Evolutionary conservation across 2,329 filamentous ascomycete species (phyloP).

Genomic region (Daldinia sp.): DNA sequence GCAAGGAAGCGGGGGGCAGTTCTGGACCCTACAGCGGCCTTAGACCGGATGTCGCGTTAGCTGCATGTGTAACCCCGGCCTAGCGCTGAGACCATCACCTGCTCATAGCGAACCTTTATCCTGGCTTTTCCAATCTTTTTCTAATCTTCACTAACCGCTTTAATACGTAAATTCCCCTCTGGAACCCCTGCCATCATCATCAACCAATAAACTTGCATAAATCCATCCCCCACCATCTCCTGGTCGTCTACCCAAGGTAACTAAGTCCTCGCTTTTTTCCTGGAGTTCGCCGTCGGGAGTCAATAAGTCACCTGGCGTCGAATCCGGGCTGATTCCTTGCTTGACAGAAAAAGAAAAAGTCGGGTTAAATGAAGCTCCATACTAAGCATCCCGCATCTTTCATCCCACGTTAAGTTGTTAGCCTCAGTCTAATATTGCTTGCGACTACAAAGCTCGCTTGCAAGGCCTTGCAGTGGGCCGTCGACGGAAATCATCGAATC

Average conservation of each 20-base stretch:
- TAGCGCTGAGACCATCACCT: constrained; percentile 40
- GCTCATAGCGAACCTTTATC: constrained; percentile 28
- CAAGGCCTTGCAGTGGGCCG: constrained; percentile 20
- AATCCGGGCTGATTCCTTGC: constrained; percentile 18
- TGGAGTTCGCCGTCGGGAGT: constrained; percentile 33
- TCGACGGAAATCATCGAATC: constrained; percentile 22
- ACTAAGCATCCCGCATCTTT: constrained; percentile 22
- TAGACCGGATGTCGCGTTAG: constrained; percentile 29
- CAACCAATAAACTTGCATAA: constrained; percentile 29
- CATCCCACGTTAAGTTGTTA: constrained; percentile 23
- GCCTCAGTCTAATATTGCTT: constrained; percentile 24
- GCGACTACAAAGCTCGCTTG: constrained; percentile 25
- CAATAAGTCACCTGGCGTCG: constrained; percentile 31
- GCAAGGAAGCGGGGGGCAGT: constrained; percentile 17
- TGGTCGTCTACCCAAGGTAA: constrained; percentile 13
- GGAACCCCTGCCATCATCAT: constrained; percentile 27
- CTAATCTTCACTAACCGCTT: constrained; percentile 30
- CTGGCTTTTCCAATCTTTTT: not conserved
- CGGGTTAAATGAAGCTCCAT: constrained; percentile 26
- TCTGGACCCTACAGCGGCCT: constrained; percentile 25
- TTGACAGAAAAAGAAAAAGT: constrained; percentile 3
- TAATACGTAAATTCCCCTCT: constrained; percentile 17
- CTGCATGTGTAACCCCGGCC: constrained; percentile 36
- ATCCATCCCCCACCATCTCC: constrained; percentile 40
- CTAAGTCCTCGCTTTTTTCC: constrained; percentile 23